Base-by-base conservation (phyloP, 768 basidiomycete genomes). In the Xanthoconium purpureum region DNA sequence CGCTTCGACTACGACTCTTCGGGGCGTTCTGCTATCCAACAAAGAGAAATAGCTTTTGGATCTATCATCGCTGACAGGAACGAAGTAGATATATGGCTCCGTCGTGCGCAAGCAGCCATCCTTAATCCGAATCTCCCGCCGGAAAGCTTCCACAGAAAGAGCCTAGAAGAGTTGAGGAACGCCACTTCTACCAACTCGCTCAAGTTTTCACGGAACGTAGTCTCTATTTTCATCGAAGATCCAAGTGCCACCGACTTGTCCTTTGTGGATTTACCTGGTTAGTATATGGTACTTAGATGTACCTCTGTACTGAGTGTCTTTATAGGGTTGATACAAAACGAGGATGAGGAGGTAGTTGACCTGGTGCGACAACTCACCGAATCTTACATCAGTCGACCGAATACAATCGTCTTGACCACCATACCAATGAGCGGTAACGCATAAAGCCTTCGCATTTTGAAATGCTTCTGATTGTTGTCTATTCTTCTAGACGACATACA, bases 361-460 rank as follows among this genome's bases (percentile, higher is more conserved):
- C 66, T 84, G 8, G 79, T 89, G 20, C 69, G 71, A 32, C 52
- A 74, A 20, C 69, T 89, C 6, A 83, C 81, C 0, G 75, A 74
- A 35, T 62, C 66, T 3, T 75, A 83, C 48, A 83, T 87, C 58
- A 49, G 42, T 7, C 70, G 69, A n/a, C 57, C 70, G 9, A 84
- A 85, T 47, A 82, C 83, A 0, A 64, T 90, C 12, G 84, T 89
- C 51, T 75, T 90, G 1, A 78, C 88, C 0, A 80, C 84, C 0
- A 80, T 88, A 51, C 85, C 88, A 0, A 84, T 86, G 77, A 80
- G 73, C 47, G 85, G 87, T 84, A 56, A 56, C 66, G 36, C 61
- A 18, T 15, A 28, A 7, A 14, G 0, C 33, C 13, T 35, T 48
- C 13, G 3, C 51, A 7, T 15, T 39, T 13, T 30, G 10, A 37